Evolutionary conservation across 2,329 filamentous ascomycete species (phyloP).

Genomic region (Aotearoamyces nothofagi): DNA sequence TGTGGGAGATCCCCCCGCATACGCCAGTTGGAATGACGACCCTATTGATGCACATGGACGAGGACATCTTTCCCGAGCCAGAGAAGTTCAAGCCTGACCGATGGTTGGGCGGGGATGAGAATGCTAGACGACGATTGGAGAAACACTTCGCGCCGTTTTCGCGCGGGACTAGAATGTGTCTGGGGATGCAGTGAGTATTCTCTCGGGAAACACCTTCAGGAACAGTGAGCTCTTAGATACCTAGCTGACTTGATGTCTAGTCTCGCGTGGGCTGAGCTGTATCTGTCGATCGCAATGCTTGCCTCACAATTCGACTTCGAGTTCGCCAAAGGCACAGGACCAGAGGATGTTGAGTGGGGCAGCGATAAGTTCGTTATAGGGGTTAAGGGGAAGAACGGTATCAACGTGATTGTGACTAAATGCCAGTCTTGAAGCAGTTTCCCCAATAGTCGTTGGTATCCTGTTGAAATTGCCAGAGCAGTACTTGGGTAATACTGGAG

Average conservation of each 20-base stretch:
- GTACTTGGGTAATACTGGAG: too few species aligned
- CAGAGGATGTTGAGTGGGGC: conserved; percentile 7
- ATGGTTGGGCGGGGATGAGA: conserved; percentile 6
- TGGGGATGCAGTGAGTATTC: conserved; percentile 7
- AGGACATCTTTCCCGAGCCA: conserved; percentile 7
- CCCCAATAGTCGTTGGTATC: too few species aligned
- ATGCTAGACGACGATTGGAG: conserved; percentile 6
- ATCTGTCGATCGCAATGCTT: conserved; percentile 6
- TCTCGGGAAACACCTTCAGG: too few species aligned
- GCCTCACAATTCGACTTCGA: conserved; percentile 6
- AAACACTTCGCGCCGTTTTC: conserved; percentile 7
- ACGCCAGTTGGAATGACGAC: conserved; percentile 8
- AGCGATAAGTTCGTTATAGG: too few species aligned
- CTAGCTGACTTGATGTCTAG: conserved; percentile 2
- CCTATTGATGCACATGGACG: conserved; percentile 7
- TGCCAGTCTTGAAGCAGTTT: too few species aligned
- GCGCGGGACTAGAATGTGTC: conserved; percentile 4
- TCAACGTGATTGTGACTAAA: too few species aligned
- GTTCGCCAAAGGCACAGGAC: conserved; percentile 5
- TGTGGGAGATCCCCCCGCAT: background rate
- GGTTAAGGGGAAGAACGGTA: too few species aligned
- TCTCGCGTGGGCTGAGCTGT: conserved; percentile 8
- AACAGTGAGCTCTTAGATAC: conserved; percentile 1
- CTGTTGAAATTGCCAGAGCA: too few species aligned
- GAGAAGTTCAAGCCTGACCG: conserved; percentile 7